A percentile compares a stretch with the other conserved stretches of the same genome.
Evolutionary conservation across 768 basidiomycete species (phyloP).

Genomic region (Mycena venus): DNA sequence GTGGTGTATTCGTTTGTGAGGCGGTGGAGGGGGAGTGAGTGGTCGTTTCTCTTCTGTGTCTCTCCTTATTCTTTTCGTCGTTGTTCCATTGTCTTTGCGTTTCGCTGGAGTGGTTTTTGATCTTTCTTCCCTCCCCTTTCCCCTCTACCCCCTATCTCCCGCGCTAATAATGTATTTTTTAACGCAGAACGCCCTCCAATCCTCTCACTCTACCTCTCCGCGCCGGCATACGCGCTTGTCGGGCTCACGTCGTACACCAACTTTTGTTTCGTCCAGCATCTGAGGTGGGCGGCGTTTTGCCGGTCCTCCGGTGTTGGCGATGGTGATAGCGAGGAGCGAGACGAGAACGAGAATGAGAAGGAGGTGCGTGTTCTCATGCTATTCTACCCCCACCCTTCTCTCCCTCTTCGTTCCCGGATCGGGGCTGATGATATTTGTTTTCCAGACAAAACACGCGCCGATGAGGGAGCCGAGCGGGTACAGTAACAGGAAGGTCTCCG

Average conservation of each 20-base stretch:
- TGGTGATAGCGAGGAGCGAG: no score
- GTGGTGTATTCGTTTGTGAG: slow-evolving; percentile 80
- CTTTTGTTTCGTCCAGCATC: background rate
- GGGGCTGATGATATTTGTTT: no score
- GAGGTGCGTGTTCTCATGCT: no score
- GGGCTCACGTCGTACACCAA: slow-evolving; percentile 41
- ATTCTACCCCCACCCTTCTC: no score
- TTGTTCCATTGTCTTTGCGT: background rate
- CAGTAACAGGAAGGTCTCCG: no score
- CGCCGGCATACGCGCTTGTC: slow-evolving; percentile 81
- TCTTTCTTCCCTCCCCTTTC: slow-evolving; percentile 20
- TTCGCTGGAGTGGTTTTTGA: no score
- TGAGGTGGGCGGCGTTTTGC: background rate
- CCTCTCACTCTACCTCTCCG: slow-evolving; percentile 86
- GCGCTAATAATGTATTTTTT: slow-evolving; percentile 12
- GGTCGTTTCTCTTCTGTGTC: slow-evolving; percentile 26
- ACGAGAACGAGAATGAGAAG: no score
- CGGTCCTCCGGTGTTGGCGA: no score
- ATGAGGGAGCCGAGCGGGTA: no score
- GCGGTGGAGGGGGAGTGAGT: slow-evolving; percentile 86
- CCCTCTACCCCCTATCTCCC: background rate
- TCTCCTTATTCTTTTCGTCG: background rate
- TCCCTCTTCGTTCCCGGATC: no score
- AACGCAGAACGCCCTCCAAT: slow-evolving; percentile 83
- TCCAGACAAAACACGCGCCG: no score